These are phyloP conservation scores for Exophiala xenobiotica DNA, from an alignment of 2,329 filamentous ascomycete species.

Conservation along the genomic window DNA sequence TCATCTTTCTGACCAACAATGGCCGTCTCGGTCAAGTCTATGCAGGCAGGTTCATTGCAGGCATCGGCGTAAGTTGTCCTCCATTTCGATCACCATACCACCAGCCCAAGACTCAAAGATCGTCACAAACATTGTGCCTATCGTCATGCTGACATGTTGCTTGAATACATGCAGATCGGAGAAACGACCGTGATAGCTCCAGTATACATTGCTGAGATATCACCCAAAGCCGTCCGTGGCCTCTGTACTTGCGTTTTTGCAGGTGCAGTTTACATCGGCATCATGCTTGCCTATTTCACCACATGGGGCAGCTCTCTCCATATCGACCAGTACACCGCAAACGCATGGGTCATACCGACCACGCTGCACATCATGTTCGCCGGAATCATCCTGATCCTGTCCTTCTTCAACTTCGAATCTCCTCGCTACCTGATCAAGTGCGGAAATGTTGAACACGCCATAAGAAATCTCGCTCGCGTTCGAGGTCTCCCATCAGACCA, in stretches of 20 bases:
- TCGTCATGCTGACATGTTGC: neutral
- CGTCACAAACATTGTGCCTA: no score
- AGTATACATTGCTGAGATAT: conserved; percentile 71
- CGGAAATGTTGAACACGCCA: conserved; percentile 53
- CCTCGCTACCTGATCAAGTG: conserved; percentile 69
- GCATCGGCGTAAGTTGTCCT: conserved; percentile 39
- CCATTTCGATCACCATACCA: neutral
- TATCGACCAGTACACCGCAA: conserved; percentile 46
- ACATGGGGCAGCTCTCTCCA: conserved; percentile 53
- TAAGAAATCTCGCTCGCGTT: conserved; percentile 52
- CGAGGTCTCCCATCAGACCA: conserved; percentile 61
- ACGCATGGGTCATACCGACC: conserved; percentile 64
- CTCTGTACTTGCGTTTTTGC: conserved; percentile 72
- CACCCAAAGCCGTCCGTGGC: conserved; percentile 67
- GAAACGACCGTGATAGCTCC: conserved; percentile 52
- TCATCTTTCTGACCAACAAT: conserved; percentile 37
- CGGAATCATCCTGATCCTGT: conserved; percentile 67
- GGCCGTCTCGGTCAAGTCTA: conserved; percentile 43
- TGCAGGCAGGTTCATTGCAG: conserved; percentile 46
- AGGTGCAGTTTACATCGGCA: conserved; percentile 71
- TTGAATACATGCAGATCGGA: conserved; percentile 18
- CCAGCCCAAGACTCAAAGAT: no score
- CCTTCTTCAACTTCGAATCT: conserved; percentile 68
- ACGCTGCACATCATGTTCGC: conserved; percentile 77
- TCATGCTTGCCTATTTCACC: conserved; percentile 70